Conservation (phyloP, 73 alveolate genomes). For the Paramecium octaurelia region DNA sequence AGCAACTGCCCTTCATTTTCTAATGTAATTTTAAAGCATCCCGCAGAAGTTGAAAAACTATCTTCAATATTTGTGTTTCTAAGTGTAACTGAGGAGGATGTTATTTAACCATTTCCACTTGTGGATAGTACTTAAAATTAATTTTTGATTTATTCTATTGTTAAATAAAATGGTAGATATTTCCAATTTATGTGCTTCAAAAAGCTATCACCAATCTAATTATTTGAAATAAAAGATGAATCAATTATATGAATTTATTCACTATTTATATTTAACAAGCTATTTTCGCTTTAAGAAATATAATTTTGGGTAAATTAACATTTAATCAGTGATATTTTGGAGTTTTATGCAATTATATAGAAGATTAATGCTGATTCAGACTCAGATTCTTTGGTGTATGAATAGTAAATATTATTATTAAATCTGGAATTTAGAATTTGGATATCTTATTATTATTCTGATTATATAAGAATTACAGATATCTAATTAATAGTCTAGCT, state of each 20-base stretch:
- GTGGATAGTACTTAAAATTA: background rate
- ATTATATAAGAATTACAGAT: background rate
- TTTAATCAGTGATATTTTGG: background rate
- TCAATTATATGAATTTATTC: background rate
- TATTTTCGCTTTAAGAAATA: background rate
- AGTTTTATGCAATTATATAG: background rate
- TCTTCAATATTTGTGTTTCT: background rate
- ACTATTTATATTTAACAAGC: background rate
- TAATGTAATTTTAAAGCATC: background rate
- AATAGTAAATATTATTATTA: background rate
- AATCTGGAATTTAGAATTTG: background rate
- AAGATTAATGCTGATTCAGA: background rate
- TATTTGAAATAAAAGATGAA: background rate
- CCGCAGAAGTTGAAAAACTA: background rate
- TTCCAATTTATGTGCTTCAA: background rate
- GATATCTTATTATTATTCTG: background rate
- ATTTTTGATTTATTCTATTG: background rate
- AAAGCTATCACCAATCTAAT: background rate
- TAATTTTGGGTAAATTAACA: background rate
- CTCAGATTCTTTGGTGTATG: background rate
- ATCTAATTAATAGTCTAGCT: background rate
- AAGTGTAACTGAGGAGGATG: background rate
- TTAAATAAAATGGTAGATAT: background rate
- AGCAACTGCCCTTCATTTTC: background rate
- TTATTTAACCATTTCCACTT: background rate